Evolutionary conservation across 1,284 basidiomycete species (phyloP).

Genomic region (Tetrapyrgos nigripes): DNA sequence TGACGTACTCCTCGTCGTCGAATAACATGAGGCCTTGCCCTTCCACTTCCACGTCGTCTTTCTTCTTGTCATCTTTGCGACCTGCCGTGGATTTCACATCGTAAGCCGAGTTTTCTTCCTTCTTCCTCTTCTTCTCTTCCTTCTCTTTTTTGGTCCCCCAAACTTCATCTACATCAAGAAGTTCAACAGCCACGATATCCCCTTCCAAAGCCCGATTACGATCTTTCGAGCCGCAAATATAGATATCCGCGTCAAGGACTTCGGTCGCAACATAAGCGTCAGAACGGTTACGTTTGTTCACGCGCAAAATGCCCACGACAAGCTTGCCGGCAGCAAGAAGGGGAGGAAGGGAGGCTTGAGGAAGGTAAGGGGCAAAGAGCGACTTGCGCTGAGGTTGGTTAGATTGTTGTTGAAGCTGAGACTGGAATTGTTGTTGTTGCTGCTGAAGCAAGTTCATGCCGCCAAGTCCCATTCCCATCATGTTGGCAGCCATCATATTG

Average conservation of each 20-base stretch:
- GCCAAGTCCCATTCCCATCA: conserved; percentile 88
- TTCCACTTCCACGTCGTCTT: conserved; percentile 99
- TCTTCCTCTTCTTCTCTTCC: conserved; percentile 99
- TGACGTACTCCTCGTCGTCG: conserved; percentile 91
- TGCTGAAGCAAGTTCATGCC: conserved; percentile 83
- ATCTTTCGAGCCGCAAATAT: conserved; percentile 98
- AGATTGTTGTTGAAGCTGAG: conserved; percentile 89
- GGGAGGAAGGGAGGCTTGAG: conserved; percentile 96
- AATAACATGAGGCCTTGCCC: conserved; percentile 96
- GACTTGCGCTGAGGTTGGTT: conserved; percentile 96
- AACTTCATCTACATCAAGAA: conserved; percentile 97
- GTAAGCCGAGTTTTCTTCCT: conserved; percentile 97
- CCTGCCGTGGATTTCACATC: conserved; percentile 77
- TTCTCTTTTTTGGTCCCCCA: conserved; percentile 99
- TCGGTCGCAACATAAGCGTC: conserved; percentile 99
- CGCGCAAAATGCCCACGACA: conserved; percentile 95
- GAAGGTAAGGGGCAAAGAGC: conserved; percentile 97
- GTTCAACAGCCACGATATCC: conserved; percentile 98
- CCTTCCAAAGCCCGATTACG: conserved; percentile 98
- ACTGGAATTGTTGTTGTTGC: conserved; percentile 89
- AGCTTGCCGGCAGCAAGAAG: conserved; percentile 98
- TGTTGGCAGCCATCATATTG: conserved; percentile 94
- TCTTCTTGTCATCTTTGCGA: conserved; percentile 98
- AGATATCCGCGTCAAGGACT: conserved; percentile 98
- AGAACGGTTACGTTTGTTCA: conserved; percentile 99